Evolutionary conservation across 768 basidiomycete genomes (phyloP).

Genomic region (Lepiota subincarnata): DNA sequence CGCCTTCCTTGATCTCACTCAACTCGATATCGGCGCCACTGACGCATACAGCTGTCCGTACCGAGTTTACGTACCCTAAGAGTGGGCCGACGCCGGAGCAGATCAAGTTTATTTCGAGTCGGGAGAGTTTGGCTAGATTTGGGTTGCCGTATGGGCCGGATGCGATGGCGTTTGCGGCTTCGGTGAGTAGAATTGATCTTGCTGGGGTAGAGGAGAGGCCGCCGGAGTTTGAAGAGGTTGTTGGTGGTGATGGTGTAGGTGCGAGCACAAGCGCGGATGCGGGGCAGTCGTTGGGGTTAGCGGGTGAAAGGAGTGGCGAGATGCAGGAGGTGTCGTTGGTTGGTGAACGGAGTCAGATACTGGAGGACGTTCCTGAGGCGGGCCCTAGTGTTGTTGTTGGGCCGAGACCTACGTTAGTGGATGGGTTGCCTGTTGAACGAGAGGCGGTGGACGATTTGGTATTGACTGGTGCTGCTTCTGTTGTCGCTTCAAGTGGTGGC

Average conservation of each 20-base stretch:
- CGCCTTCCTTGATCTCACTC: slow-evolving; percentile 67
- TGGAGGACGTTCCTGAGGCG: too few species aligned
- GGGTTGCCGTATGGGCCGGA: slow-evolving; percentile 75
- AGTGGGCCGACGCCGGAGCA: slow-evolving; percentile 60
- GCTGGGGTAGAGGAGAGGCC: slow-evolving; percentile 26
- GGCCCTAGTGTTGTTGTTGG: not conserved
- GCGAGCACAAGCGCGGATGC: not conserved
- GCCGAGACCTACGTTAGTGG: not conserved
- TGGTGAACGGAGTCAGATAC: not conserved
- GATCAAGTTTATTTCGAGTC: slow-evolving; percentile 63
- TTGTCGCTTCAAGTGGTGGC: not conserved
- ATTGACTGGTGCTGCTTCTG: not conserved
- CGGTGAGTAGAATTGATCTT: slow-evolving; percentile 39
- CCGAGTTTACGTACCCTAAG: slow-evolving; percentile 67
- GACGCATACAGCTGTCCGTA: slow-evolving; percentile 65
- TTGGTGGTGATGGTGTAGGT: slow-evolving; percentile 1
- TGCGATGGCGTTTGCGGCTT: slow-evolving; percentile 56
- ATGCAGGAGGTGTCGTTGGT: not conserved
- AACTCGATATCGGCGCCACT: slow-evolving; percentile 74
- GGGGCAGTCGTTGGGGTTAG: not conserved
- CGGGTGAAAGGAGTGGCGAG: not conserved
- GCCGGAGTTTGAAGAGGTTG: slow-evolving; percentile 47
- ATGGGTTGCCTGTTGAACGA: not conserved
- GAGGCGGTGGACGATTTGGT: not conserved
- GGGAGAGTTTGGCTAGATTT: slow-evolving; percentile 64